These are phyloP conservation scores for Ceratocystis harringtonii DNA, from an alignment of 2,329 filamentous ascomycete species.

Conservation along the genomic window DNA sequence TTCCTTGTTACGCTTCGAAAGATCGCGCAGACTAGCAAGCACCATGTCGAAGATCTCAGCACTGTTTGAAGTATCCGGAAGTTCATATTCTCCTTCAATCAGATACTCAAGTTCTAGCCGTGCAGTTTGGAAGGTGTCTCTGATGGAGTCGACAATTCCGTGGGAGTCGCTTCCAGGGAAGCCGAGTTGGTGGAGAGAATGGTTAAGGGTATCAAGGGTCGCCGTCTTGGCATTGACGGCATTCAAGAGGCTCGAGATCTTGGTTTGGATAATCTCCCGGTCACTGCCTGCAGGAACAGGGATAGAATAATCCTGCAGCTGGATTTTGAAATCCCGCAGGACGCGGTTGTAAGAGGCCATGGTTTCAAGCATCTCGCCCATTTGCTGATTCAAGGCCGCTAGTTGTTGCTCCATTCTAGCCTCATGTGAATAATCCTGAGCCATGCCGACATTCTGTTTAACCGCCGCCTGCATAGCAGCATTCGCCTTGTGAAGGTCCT, in stretches of 20 bases:
- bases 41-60: constrained; percentile 42
- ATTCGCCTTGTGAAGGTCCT: constrained; percentile 5
- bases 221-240: constrained; percentile 35
- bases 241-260: constrained; percentile 30
- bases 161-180: constrained; percentile 34
- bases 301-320: constrained; percentile 23
- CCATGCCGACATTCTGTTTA: neutral
- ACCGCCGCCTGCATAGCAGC: constrained; percentile 6
- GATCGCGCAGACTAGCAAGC: constrained; percentile 34
- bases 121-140: constrained; percentile 38
- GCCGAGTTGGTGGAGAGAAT: constrained; percentile 34
- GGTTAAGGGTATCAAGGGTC: constrained; percentile 31
- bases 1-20: constrained; percentile 33
- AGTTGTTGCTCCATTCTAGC: constrained; percentile 32
- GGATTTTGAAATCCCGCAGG: constrained; percentile 22
- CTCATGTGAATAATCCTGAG: constrained; percentile 1
- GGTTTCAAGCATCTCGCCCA: constrained; percentile 32
- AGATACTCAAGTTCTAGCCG: constrained; percentile 48
- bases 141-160: constrained; percentile 36
- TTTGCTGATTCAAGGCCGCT: constrained; percentile 33
- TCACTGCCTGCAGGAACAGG: constrained; percentile 3
- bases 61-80: constrained; percentile 38
- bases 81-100: constrained; percentile 40
- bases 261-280: constrained; percentile 26
- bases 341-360: constrained; percentile 25